Evolutionary conservation across 805 yeast genomes (phyloP).

Genomic region (Wickerhamomyces bovis): DNA sequence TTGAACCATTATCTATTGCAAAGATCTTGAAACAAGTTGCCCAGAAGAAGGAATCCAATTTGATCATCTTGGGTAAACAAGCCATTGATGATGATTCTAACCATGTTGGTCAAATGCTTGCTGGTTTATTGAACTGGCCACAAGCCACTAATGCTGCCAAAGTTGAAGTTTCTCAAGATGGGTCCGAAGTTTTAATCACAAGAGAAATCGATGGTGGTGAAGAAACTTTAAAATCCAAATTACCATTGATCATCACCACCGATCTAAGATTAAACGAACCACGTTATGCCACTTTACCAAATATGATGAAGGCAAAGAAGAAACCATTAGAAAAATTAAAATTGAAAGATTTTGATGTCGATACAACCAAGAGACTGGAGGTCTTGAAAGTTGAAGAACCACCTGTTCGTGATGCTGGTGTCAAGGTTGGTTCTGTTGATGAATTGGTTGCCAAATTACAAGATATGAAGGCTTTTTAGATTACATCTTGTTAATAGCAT

Average conservation of each 20-base stretch:
- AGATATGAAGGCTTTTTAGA: constrained; percentile 35
- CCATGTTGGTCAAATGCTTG: constrained; percentile 95
- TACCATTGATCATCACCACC: constrained; percentile 86
- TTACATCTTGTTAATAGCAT: not conserved
- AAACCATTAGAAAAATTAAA: constrained; percentile 74
- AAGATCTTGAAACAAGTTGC: constrained; percentile 73
- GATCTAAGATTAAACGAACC: constrained; percentile 94
- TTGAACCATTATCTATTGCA: constrained; percentile 89
- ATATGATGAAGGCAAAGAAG: constrained; percentile 97
- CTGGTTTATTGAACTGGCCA: constrained; percentile 91
- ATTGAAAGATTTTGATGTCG: constrained; percentile 62
- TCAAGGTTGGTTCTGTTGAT: constrained; percentile 74
- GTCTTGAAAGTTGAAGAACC: constrained; percentile 80
- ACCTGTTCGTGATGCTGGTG: constrained; percentile 72
- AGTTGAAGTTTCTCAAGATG: constrained; percentile 50
- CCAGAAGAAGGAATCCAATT: constrained; percentile 62
- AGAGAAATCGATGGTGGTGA: constrained; percentile 96
- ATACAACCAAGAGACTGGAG: constrained; percentile 57
- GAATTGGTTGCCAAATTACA: constrained; percentile 76
- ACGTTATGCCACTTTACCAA: constrained; percentile 91
- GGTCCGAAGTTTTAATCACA: constrained; percentile 60
- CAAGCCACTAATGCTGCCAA: constrained; percentile 94
- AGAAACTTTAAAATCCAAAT: constrained; percentile 66
- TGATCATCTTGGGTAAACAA: constrained; percentile 91
- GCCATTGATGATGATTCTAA: constrained; percentile 93